Evolutionary conservation across 352 stramenopile species (phyloP).

Genomic region (Phytophthora brassicae): DNA sequence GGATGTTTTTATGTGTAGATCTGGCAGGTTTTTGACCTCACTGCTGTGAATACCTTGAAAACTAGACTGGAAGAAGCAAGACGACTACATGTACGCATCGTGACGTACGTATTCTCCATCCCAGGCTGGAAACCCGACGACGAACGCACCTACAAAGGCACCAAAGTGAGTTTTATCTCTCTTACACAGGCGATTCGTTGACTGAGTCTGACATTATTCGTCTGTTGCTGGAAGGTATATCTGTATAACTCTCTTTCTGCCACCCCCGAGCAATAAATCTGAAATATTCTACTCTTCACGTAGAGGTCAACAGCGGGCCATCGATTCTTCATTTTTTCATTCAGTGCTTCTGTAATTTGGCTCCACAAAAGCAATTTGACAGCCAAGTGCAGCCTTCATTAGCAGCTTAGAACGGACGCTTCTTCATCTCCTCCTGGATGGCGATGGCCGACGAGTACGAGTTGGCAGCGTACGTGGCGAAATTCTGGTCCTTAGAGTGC

Average conservation of each 20-base stretch:
- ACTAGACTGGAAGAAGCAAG: conserved; percentile 73
- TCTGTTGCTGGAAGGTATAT: conserved; percentile 44
- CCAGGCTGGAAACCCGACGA: conserved; percentile 63
- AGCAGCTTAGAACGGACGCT: conserved; percentile 73
- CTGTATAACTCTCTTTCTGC: conserved; percentile 46
- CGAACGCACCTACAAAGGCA: conserved; percentile 80
- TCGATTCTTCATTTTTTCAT: conserved; percentile 25
- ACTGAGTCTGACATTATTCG: neutral
- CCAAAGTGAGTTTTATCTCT: conserved; percentile 52
- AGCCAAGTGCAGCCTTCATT: no score
- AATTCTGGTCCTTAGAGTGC: conserved; percentile 73
- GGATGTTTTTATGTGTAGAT: neutral
- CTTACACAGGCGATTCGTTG: neutral
- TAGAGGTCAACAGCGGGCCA: no score
- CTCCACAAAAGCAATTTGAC: no score
- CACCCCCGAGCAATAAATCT: conserved; percentile 9
- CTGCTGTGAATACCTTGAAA: neutral
- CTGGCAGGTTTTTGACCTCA: neutral
- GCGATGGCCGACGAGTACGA: conserved; percentile 86
- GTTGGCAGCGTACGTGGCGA: conserved; percentile 81
- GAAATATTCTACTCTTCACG: no score
- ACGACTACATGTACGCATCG: conserved; percentile 59
- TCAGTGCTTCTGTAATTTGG: conserved; percentile 14
- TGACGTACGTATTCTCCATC: conserved; percentile 84
- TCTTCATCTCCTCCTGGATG: conserved; percentile 78